A percentile compares a stretch with the other conserved stretches of the same genome.
Conservation (phyloP, 345 rosid species). For the Sapria himalayana region DNA sequence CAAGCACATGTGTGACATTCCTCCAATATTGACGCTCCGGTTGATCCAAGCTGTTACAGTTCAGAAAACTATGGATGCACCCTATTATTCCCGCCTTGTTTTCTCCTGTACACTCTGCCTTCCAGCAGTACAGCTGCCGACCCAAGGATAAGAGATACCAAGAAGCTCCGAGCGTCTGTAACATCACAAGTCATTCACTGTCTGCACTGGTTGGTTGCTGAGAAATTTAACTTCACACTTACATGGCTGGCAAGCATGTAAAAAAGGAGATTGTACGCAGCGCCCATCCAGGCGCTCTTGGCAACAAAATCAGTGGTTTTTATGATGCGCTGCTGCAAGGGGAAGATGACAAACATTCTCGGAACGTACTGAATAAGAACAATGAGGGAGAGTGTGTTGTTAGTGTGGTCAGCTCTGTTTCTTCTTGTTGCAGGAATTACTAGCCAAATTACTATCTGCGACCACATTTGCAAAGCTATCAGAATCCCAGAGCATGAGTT, state of each 20-base stretch:
- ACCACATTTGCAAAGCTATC: slow-evolving; percentile 13
- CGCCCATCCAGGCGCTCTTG: slow-evolving; percentile 80
- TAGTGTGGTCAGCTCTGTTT: slow-evolving; percentile 37
- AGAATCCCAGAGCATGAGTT: not conserved
- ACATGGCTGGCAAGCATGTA: slow-evolving; percentile 74
- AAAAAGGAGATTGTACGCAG: slow-evolving; percentile 59
- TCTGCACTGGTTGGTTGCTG: too few species aligned
- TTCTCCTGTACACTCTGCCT: slow-evolving; percentile 29
- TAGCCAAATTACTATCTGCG: slow-evolving; percentile 57
- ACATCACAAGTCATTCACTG: too few species aligned
- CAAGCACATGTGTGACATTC: slow-evolving; percentile 34
- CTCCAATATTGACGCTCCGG: slow-evolving; percentile 52
- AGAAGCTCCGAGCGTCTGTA: slow-evolving; percentile 59
- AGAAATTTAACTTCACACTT: slow-evolving; percentile 9
- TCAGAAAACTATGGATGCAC: slow-evolving; percentile 42
- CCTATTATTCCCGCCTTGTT: slow-evolving; percentile 16
- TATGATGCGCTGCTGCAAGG: slow-evolving; percentile 44
- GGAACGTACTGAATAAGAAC: slow-evolving; percentile 70
- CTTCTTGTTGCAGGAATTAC: slow-evolving; percentile 35
- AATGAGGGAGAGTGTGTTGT: slow-evolving; percentile 43
- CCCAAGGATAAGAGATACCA: slow-evolving; percentile 63
- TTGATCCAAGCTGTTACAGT: slow-evolving; percentile 20
- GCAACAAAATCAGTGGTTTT: slow-evolving; percentile 53
- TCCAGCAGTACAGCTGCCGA: slow-evolving; percentile 66
- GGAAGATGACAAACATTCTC: slow-evolving; percentile 52